A percentile compares a stretch with the other conserved stretches of the same genome.
Conservation (phyloP, 129 eudicot genomes). For the Ambrosia trifida region DNA sequence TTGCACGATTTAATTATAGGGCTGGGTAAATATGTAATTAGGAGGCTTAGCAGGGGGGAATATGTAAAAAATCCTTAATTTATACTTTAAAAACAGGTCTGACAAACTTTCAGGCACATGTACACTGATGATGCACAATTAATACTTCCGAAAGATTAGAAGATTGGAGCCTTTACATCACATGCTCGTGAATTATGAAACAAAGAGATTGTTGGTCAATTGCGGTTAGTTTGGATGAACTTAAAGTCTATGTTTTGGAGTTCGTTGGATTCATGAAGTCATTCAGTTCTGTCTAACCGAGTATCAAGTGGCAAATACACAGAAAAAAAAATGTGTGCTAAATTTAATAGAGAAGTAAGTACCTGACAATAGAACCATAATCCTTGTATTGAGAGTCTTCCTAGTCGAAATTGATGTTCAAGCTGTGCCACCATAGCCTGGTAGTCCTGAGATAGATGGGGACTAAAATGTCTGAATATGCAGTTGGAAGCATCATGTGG, state of each 20-base stretch:
- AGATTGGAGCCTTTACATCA: background rate
- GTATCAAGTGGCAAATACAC: slow-evolving; percentile 10
- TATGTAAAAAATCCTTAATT: too few relatives aligned
- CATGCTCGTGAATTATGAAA: slow-evolving; percentile 7
- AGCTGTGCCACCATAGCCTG: slow-evolving; percentile 99
- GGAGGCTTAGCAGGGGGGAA: too few relatives aligned
- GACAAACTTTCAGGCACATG: slow-evolving; percentile 4
- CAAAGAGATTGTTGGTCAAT: background rate
- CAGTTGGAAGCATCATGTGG: background rate
- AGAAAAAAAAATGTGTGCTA: background rate
- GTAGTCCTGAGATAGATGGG: slow-evolving; percentile 63
- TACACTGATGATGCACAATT: slow-evolving; percentile 6
- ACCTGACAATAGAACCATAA: slow-evolving; percentile 99
- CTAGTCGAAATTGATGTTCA: slow-evolving; percentile 92
- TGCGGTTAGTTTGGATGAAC: slow-evolving; percentile 11
- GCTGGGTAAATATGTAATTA: too few relatives aligned
- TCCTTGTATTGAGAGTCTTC: slow-evolving; percentile 94
- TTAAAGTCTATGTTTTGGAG: background rate
- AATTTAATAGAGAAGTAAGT: slow-evolving; percentile 6
- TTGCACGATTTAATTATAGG: slow-evolving; percentile 2
- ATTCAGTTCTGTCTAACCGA: slow-evolving; percentile 10
- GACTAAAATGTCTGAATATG: background rate
- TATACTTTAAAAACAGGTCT: slow-evolving; percentile 11
- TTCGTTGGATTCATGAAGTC: slow-evolving; percentile 18
- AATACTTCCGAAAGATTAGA: background rate